Conservation (phyloP, 768 basidiomycete genomes). For the Kwoniella dejecticola region DNA sequence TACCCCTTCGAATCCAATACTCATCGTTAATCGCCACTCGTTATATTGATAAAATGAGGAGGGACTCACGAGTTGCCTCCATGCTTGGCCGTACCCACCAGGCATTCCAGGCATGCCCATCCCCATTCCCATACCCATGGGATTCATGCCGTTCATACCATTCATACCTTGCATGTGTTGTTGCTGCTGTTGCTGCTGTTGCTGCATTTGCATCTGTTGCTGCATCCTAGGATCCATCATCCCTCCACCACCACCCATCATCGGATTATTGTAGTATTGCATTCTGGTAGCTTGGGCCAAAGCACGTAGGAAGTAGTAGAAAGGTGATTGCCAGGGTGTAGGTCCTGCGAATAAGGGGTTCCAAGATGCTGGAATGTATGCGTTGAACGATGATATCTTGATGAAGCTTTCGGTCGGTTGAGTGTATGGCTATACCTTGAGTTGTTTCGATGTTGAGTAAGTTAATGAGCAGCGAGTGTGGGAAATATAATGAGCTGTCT, state of each 20-base stretch:
- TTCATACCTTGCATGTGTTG: conserved; percentile 15
- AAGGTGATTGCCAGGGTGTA: conserved; percentile 10
- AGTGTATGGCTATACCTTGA: too few species aligned
- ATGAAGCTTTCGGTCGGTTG: neutral
- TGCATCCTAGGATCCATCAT: conserved; percentile 22
- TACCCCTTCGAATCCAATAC: conserved; percentile 30
- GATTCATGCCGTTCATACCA: conserved; percentile 2
- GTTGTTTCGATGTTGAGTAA: too few species aligned
- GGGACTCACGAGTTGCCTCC: conserved; percentile 16
- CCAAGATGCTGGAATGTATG: conserved; percentile 3
- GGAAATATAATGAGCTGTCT: too few species aligned
- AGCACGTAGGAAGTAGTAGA: conserved; percentile 15
- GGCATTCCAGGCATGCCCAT: conserved; percentile 6
- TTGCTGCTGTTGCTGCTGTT: conserved; percentile 10
- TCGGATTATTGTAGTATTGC: conserved; percentile 24
- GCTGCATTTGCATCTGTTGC: too few species aligned
- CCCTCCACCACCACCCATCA: conserved; percentile 20
- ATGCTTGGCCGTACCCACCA: conserved; percentile 20
- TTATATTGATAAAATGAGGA: neutral
- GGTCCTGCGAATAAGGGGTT: conserved; percentile 1
- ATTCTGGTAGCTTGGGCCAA: conserved; percentile 14
- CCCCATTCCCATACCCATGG: conserved; percentile 12
- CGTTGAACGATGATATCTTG: neutral
- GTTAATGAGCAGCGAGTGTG: too few species aligned
- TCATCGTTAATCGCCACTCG: neutral